Percentiles rank a stretch among this genome's conserved stretches.
Evolutionary conservation across 345 rosid species (phyloP).

Genomic region (Eucalyptus shirleyi): DNA sequence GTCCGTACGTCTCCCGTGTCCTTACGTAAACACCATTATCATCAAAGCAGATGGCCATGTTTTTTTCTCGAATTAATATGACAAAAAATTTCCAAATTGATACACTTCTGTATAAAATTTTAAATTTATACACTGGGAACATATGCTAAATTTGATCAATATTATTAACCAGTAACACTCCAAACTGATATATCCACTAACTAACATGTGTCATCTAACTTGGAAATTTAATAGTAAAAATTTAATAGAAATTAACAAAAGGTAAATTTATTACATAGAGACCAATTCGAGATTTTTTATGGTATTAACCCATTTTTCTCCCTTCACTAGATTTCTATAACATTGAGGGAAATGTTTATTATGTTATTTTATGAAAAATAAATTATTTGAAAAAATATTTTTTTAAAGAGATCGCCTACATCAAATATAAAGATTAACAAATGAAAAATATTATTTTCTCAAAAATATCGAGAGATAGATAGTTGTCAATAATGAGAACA

Average conservation of each 20-base stretch:
- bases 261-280: fast-evolving
- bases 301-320: too few relatives aligned
- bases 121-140: too few relatives aligned
- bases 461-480: neutral
- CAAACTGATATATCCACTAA: too few relatives aligned
- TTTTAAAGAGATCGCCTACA: fast-evolving
- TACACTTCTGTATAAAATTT: too few relatives aligned
- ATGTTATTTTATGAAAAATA: neutral
- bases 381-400: too few relatives aligned
- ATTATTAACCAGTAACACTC: fast-evolving
- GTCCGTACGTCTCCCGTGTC: neutral
- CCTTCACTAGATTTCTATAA: neutral
- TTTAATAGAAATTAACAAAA: too few relatives aligned
- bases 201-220: fast-evolving
- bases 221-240: too few relatives aligned
- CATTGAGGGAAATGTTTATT: neutral
- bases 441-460: neutral
- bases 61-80: too few relatives aligned
- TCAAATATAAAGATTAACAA: too few relatives aligned
- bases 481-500: too few relatives aligned
- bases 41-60: neutral
- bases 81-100: too few relatives aligned
- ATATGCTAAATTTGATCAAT: too few relatives aligned
- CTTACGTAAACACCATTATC: neutral
- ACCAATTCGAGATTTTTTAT: fast-evolving